Evolutionary conservation across 148 eudicot species (phyloP).

Genomic region (Beta vulgaris): DNA sequence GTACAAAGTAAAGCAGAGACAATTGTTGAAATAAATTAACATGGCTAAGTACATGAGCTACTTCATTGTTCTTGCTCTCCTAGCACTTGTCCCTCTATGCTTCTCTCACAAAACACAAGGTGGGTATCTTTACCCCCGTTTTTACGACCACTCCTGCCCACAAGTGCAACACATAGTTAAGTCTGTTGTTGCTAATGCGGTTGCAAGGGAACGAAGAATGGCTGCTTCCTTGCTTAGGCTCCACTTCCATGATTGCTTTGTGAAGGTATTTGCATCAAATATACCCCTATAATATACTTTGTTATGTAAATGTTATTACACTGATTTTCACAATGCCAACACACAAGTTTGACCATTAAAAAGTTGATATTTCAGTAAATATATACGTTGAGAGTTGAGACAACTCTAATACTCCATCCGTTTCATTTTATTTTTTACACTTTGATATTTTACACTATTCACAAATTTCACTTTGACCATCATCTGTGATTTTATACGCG

Average conservation of each 20-base stretch:
- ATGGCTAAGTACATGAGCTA: conserved; percentile 30
- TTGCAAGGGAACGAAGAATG: conserved; percentile 63
- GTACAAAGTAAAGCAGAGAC: background rate
- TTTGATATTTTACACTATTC: too few species aligned
- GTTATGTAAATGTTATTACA: too few species aligned
- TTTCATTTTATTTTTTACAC: too few species aligned
- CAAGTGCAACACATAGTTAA: conserved; percentile 49
- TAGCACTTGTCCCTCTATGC: conserved; percentile 35
- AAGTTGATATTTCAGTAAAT: too few species aligned
- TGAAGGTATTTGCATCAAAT: conserved; percentile 41
- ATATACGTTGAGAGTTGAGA: too few species aligned
- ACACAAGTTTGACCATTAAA: too few species aligned
- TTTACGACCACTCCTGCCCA: conserved; percentile 72
- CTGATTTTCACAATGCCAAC: too few species aligned
- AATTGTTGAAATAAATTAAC: background rate
- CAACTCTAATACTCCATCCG: too few species aligned
- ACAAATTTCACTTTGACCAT: too few species aligned
- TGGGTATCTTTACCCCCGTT: conserved; percentile 68
- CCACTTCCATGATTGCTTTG: conserved; percentile 88
- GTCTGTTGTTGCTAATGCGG: conserved; percentile 62
- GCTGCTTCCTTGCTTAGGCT: conserved; percentile 86
- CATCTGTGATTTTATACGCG: too few species aligned
- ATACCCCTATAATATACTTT: background rate
- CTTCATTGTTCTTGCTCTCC: conserved; percentile 15
- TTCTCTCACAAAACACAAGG: conserved; percentile 33